phyloP scores from a whole-genome alignment of 2,329 filamentous ascomycete species.

The Apiospora hydei region DNA sequence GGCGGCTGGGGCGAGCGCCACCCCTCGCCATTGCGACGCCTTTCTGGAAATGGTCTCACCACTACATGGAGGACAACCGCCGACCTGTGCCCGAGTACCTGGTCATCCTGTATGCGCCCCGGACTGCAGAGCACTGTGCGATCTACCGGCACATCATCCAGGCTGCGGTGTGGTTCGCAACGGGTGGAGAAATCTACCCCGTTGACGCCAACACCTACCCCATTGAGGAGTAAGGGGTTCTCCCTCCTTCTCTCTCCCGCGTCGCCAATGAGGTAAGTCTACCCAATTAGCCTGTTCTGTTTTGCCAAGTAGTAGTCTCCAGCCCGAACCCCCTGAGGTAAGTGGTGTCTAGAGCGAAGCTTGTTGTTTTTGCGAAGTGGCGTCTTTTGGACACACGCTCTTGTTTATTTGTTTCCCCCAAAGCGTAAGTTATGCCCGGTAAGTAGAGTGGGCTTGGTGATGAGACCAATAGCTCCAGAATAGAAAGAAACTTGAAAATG shows the following conservation, averaged over 20 bases:
- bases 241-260: too few species aligned
- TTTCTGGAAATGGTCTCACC: conserved; percentile 22
- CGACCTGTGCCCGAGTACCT: conserved; percentile 27
- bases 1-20: conserved; percentile 66
- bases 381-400: background rate
- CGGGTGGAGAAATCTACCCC: conserved; percentile 20
- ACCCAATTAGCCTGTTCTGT: background rate
- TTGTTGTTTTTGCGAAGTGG: background rate
- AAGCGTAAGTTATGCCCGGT: too few species aligned
- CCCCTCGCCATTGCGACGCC: conserved; percentile 29
- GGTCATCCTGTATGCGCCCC: conserved; percentile 28
- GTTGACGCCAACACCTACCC: conserved; percentile 27
- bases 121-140: conserved; percentile 23
- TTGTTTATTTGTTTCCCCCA: background rate
- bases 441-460: too few species aligned
- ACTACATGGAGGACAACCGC: conserved; percentile 6
- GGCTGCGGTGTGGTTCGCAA: conserved; percentile 27
- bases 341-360: background rate
- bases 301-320: background rate
- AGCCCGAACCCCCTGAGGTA: background rate
- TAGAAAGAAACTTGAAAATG: background rate
- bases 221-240: background rate
- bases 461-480: background rate
- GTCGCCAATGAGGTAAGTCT: too few species aligned
- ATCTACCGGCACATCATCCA: conserved; percentile 23